Percentiles rank a stretch among this genome's conserved stretches.
These are phyloP conservation scores for Arctium minus DNA, from an alignment of 129 eudicot genomes.

Conservation along the genomic window DNA sequence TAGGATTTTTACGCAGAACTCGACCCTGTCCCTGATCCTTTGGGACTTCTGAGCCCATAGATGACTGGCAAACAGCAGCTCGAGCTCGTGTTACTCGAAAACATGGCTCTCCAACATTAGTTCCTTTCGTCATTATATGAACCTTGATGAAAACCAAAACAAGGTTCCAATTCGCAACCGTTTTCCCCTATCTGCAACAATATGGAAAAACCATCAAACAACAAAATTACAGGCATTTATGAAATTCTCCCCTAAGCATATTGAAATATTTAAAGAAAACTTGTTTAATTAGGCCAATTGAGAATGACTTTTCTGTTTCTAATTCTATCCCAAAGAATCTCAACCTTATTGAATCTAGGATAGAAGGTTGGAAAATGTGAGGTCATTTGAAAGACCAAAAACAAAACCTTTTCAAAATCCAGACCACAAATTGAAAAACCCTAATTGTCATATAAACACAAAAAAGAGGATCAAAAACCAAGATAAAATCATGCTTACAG, in stretches of 20 bases:
- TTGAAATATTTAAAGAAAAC: neutral
- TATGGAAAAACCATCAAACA: neutral
- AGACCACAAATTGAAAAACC: constrained; percentile 15
- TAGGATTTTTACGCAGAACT: constrained; percentile 28
- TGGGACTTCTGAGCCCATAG: constrained; percentile 22
- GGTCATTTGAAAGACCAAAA: neutral
- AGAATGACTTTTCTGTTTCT: neutral
- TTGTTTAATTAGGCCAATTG: neutral
- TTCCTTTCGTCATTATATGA: constrained; percentile 33
- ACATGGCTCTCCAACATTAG: constrained; percentile 32
- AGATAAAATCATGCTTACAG: neutral
- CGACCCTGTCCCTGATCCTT: constrained; percentile 38
- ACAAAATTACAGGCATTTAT: neutral
- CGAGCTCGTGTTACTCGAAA: constrained; percentile 66
- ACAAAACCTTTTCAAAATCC: neutral
- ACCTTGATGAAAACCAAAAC: constrained; percentile 17
- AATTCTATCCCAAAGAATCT: neutral
- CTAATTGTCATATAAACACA: constrained; percentile 9
- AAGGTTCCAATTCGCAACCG: constrained; percentile 10
- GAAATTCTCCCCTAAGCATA: too few species aligned
- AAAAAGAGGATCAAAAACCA: neutral
- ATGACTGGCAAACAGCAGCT: constrained; percentile 42
- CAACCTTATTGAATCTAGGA: neutral
- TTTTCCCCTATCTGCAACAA: constrained; percentile 36
- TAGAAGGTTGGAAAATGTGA: too few species aligned